Percentiles rank a stretch among this genome's conserved stretches.
Evolutionary conservation across 176 grass and related monocot species (phyloP).

Genomic region (Rhynchospora breviuscula): DNA sequence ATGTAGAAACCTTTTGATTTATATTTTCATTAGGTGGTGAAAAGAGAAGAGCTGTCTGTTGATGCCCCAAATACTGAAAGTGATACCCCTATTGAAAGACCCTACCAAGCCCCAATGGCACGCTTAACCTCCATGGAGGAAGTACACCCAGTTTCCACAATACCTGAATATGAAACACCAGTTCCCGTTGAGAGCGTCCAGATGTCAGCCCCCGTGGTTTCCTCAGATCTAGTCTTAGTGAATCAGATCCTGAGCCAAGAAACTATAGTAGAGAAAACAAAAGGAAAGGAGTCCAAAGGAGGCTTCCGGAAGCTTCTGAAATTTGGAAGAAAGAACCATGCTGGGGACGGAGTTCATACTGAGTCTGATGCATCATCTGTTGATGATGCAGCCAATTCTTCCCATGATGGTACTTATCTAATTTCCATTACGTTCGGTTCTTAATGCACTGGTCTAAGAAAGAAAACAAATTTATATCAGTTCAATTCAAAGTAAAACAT

Average conservation of each 20-base stretch:
- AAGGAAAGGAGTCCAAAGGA: slow-evolving; percentile 48
- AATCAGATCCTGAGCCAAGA: slow-evolving; percentile 37
- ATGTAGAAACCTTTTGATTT: background rate
- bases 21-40: background rate
- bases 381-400: slow-evolving; percentile 35
- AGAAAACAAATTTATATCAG: background rate
- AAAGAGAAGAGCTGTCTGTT: background rate
- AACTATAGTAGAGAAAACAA: slow-evolving; percentile 42
- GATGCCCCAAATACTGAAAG: background rate
- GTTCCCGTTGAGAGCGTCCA: slow-evolving; percentile 36
- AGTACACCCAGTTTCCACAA: slow-evolving; percentile 22
- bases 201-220: slow-evolving; percentile 27
- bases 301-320: slow-evolving; percentile 88
- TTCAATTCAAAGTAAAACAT: background rate
- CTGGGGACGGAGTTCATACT: slow-evolving; percentile 32
- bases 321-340: slow-evolving; percentile 74
- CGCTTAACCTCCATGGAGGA: slow-evolving; percentile 65
- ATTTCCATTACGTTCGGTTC: background rate
- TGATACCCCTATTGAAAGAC: slow-evolving; percentile 15
- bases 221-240: slow-evolving; percentile 24
- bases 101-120: slow-evolving; percentile 68
- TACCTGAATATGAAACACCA: slow-evolving; percentile 32
- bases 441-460: background rate
- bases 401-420: slow-evolving; percentile 49
- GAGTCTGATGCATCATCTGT: slow-evolving; percentile 55